Evolutionary conservation across 2,329 filamentous ascomycete genomes (phyloP).

Genomic region (Ophiocordyceps unilateralis): DNA sequence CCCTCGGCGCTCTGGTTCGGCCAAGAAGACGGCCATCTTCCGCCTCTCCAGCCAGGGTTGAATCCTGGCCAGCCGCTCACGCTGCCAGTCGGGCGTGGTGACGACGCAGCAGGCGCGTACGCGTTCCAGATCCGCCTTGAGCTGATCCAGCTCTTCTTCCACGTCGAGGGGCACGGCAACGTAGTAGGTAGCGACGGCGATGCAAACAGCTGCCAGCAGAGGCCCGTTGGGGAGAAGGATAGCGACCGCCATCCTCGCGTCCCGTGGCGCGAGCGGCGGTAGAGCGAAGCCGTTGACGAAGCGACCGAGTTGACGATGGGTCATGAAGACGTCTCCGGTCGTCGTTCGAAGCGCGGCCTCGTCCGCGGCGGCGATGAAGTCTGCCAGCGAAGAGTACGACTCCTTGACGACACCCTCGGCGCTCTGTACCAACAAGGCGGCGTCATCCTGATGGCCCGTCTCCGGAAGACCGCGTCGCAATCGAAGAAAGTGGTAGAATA

Average conservation of each 20-base stretch:
- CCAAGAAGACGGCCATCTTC: neutral
- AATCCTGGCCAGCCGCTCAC: neutral
- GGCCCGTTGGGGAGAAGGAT: slow-evolving; percentile 6
- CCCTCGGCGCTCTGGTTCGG: neutral
- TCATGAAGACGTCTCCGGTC: neutral
- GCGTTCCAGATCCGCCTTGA: slow-evolving; percentile 5
- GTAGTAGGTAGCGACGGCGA: slow-evolving; percentile 6
- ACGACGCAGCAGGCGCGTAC: slow-evolving; percentile 1
- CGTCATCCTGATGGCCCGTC: slow-evolving; percentile 1
- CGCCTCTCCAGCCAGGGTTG: neutral
- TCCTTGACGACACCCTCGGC: slow-evolving; percentile 1
- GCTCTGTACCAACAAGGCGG: slow-evolving; percentile 1
- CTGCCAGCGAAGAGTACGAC: neutral
- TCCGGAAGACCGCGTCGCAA: neutral
- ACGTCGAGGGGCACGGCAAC: slow-evolving; percentile 6
- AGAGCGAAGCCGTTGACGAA: slow-evolving; percentile 1
- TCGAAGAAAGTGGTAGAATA: slow-evolving; percentile 1
- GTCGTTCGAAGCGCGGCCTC: neutral
- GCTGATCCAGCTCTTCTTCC: slow-evolving; percentile 4
- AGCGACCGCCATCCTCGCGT: slow-evolving; percentile 1
- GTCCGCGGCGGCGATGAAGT: neutral
- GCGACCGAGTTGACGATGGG: neutral
- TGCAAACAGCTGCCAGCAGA: slow-evolving; percentile 5
- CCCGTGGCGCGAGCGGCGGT: neutral
- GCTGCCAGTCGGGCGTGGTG: neutral